Base-by-base conservation (phyloP, 371 early-diverging fungal genomes). In the Apophysomyces trapeziformis region DNA sequence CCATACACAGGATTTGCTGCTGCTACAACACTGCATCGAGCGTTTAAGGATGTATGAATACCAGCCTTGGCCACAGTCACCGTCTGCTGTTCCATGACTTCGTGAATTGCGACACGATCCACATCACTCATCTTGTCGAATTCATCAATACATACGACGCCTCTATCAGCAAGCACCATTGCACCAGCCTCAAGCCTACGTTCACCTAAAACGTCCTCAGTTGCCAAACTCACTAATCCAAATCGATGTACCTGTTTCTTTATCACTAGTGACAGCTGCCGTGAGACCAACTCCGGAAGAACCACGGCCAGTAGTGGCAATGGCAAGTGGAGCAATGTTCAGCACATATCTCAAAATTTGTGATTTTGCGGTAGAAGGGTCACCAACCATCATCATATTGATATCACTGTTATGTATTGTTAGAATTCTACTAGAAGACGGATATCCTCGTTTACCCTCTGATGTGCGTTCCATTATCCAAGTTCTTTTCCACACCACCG, bases 11-110 rank as follows among this genome's bases (percentile, higher is more conserved):
- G 99, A 79, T 99, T 99, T 38, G 99, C 99, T 3, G 99, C 99
- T 5, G 99, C 99, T 43, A 99, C 82, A 8, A 99, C 98, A 68
- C 95, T 93, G 80, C 98, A 97, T 39, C 99, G 90, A 4, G 99
- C 99, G 78, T 99, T 99, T 56, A 99, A 80, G 0, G 99, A 95
- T 2, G 97, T 97, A 72, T 97, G 95, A 68, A 99, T 99, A 50
- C 99, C 99, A 6, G 99, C 99, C 79, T 99, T 99, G 58, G 96
- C 92, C 64, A 98, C 95, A 0, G 97, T 97, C 6, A 99, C 96
- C 1, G 98, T 97, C 74, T 99, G 99, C 84, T 99, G 99, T 85
- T 99, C 99, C 99, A 99, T 99, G 4, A 99, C 99, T 90, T 99
- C 99, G 85, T 99, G 99, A 78, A 99, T 99, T 4, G 99, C 99